Percentiles rank a stretch among this genome's conserved stretches.
phyloP scores from a whole-genome alignment of 2,329 filamentous ascomycete genomes.

The Pochonia chlamydosporia region DNA sequence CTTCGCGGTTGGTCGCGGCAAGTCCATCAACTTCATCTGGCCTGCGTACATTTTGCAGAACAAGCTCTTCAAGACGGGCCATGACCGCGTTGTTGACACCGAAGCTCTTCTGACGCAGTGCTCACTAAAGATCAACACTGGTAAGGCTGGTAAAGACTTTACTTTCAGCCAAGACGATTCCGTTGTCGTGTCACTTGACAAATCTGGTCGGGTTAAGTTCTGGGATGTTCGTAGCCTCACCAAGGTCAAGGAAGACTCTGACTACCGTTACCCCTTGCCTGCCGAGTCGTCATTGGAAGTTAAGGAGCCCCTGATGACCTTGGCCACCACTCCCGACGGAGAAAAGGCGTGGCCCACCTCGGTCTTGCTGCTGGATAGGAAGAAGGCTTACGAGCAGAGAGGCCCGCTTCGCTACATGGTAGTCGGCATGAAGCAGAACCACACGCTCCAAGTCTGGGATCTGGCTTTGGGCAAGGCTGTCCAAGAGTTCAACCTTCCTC shows the following conservation, averaged over 20 bases:
- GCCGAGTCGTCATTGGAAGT: constrained; percentile 64
- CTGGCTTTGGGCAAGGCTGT: constrained; percentile 91
- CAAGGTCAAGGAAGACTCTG: constrained; percentile 43
- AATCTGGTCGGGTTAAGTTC: constrained; percentile 93
- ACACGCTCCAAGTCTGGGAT: constrained; percentile 97
- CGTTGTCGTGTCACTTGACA: constrained; percentile 90
- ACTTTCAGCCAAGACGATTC: constrained; percentile 95
- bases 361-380: constrained; percentile 92
- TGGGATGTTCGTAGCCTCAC: constrained; percentile 89
- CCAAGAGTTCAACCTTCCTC: constrained; percentile 93
- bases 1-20: constrained; percentile 92
- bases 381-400: constrained; percentile 84
- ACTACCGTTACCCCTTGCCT: constrained; percentile 46
- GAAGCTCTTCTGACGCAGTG: constrained; percentile 83
- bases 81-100: constrained; percentile 71
- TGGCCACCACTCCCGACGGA: constrained; percentile 77
- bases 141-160: constrained; percentile 98
- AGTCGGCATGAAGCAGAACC: constrained; percentile 98
- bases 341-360: constrained; percentile 98
- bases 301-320: constrained; percentile 77
- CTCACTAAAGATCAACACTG: constrained; percentile 88
- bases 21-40: constrained; percentile 88
- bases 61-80: constrained; percentile 56
- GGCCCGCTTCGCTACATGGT: constrained; percentile 91
- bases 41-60: constrained; percentile 58